Base-by-base conservation (phyloP, 345 rosid species). In the Ceriops zippeliana region DNA sequence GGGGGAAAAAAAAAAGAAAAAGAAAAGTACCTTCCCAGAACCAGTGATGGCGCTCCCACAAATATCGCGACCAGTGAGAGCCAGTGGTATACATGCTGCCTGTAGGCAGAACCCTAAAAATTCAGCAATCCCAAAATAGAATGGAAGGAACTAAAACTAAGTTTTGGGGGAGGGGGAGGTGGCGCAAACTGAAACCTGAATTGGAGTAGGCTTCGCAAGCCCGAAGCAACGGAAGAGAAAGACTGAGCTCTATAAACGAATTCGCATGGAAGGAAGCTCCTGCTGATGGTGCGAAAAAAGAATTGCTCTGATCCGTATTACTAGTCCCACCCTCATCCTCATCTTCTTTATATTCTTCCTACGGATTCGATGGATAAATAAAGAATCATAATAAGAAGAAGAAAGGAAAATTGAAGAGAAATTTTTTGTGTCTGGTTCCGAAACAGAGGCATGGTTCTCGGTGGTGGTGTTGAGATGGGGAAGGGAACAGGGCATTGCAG, bases 41-140 rank as follows among this genome's bases (percentile, higher is more conserved):
- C 99, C 99, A 73, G 99, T 95, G 64, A 95, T 82, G 47, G 99
- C 99, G 70, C 97, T 95, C 16, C 96, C 99, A 73, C 97, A 95
- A 63, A 95, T 93, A 81, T 95, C 97, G 22, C 99, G 96, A 38
- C 97, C 99, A 1, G 85, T 76, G 75, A 95, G 79, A 4, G 96
- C 97, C 65, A 88, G 69, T 53, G 97, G 99, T 74, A 95, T 81
- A 79, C 96, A 90, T 0, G 97, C 99, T 30, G 99, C 95, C 99
- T 95, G 75, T 65, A 64, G 49, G 49, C 61, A 72, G 53, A 76
- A 31, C 2, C 19, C 31, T 2, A 61, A 37, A 5, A 60, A 52
- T 28, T 59, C 63, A 70, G n/a, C 21, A 59, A 26, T 19, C 38
- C 17, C 17, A 38, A 34, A 59, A 26, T 38, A 62, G 19, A 52